A percentile compares a stretch with the other conserved stretches of the same genome.
These are phyloP conservation scores for Rosa lucieae DNA, from an alignment of 306 rosid genomes.

Conservation along the genomic window DNA sequence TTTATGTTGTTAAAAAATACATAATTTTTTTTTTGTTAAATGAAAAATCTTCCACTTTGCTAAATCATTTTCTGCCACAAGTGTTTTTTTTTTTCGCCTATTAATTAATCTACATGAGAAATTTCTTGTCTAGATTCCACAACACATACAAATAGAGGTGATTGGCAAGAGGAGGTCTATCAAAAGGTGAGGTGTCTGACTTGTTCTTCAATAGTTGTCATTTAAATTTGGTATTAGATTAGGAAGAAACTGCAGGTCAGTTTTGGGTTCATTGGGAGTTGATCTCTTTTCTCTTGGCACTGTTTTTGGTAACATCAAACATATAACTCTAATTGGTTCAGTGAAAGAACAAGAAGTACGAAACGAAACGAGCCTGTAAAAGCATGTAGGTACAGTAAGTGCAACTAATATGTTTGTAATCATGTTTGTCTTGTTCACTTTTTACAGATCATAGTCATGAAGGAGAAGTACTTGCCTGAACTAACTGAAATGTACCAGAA, in stretches of 20 bases:
- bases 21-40: too few relatives aligned
- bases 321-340: too few relatives aligned
- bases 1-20: too few relatives aligned
- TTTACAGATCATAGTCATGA: constrained; percentile 67
- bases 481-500: constrained; percentile 57
- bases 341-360: too few relatives aligned
- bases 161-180: constrained; percentile 2
- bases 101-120: too few relatives aligned
- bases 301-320: too few relatives aligned
- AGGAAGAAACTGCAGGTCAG: neutral
- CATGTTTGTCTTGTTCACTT: constrained; percentile 23
- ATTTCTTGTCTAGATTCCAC: neutral
- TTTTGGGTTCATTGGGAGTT: neutral
- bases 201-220: neutral
- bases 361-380: too few relatives aligned
- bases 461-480: constrained; percentile 60
- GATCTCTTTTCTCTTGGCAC: neutral
- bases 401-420: neutral
- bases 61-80: too few relatives aligned
- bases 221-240: neutral
- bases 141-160: neutral
- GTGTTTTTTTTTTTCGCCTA: too few relatives aligned
- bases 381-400: neutral
- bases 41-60: neutral
- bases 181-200: neutral